Evolutionary conservation across 164 flowering plant species (phyloP).

Genomic region (Macadamia tetraphylla): DNA sequence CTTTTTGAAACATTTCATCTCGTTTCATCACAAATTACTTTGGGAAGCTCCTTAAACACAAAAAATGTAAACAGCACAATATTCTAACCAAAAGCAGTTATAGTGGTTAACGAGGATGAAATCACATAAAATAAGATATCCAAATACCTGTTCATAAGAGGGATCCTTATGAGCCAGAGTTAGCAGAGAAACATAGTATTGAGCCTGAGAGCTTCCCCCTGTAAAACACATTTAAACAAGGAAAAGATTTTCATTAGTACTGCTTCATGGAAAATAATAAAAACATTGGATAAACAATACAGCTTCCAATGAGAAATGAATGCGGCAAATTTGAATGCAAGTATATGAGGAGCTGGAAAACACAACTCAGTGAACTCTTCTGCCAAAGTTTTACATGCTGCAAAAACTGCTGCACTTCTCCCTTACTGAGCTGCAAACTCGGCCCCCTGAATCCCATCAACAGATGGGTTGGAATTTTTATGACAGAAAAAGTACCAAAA

Average conservation of each 20-base stretch:
- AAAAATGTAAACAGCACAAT: neutral
- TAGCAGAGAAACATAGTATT: conserved; percentile 81
- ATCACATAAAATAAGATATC: neutral
- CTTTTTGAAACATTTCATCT: neutral
- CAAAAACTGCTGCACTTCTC: conserved; percentile 86
- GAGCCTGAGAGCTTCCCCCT: conserved; percentile 98
- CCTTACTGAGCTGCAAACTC: conserved; percentile 84
- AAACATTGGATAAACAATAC: too few species aligned
- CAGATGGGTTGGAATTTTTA: neutral
- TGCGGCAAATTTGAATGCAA: conserved; percentile 71
- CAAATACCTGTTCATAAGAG: conserved; percentile 88
- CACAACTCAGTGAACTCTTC: conserved; percentile 92
- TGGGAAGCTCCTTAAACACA: neutral
- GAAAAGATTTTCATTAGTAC: neutral
- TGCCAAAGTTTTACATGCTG: conserved; percentile 95
- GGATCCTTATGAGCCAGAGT: conserved; percentile 99
- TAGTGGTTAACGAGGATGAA: neutral
- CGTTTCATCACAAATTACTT: neutral
- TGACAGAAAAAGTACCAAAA: neutral
- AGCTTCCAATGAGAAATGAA: too few species aligned
- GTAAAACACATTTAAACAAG: conserved; percentile 14
- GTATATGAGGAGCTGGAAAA: conserved; percentile 97
- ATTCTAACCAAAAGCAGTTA: too few species aligned
- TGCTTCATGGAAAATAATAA: neutral
- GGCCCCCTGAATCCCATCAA: conserved; percentile 54